These are phyloP conservation scores for Trichoderma sp. DNA, from an alignment of 2,329 filamentous ascomycete species.

Conservation along the genomic window DNA sequence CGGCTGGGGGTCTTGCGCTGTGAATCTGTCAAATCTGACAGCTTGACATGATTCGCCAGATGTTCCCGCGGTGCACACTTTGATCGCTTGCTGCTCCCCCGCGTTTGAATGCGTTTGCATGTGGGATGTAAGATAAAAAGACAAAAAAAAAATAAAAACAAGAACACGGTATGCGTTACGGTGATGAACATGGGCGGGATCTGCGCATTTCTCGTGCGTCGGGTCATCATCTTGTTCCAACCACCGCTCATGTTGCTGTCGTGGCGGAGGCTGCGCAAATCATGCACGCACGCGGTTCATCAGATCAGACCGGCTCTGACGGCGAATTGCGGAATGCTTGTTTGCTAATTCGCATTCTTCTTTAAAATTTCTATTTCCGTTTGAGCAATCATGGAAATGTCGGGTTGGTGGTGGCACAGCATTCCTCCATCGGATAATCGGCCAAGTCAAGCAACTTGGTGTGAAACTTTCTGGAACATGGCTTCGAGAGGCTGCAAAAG, in stretches of 20 bases:
- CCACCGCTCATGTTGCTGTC: background rate
- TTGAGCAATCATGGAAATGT: background rate
- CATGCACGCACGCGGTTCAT: background rate
- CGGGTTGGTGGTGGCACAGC: background rate
- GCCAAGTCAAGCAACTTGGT: background rate
- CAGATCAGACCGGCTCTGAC: background rate
- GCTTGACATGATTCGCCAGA: background rate
- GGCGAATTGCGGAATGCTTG: background rate
- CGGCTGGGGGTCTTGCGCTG: background rate
- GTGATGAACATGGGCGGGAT: background rate
- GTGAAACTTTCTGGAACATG: background rate
- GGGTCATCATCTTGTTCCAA: background rate
- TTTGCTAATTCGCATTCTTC: background rate
- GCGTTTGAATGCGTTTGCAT: background rate
- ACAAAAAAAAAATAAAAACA: no score
- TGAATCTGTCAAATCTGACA: background rate
- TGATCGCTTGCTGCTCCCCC: background rate
- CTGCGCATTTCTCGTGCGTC: background rate
- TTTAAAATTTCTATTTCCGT: background rate
- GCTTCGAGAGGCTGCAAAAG: background rate
- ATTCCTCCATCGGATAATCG: background rate
- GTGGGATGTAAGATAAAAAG: background rate
- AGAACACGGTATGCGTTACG: background rate
- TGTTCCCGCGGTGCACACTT: background rate
- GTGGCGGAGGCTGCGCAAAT: background rate